Evolutionary conservation across 1,284 basidiomycete genomes (phyloP).

Genomic region (Ganoderma lucidum): DNA sequence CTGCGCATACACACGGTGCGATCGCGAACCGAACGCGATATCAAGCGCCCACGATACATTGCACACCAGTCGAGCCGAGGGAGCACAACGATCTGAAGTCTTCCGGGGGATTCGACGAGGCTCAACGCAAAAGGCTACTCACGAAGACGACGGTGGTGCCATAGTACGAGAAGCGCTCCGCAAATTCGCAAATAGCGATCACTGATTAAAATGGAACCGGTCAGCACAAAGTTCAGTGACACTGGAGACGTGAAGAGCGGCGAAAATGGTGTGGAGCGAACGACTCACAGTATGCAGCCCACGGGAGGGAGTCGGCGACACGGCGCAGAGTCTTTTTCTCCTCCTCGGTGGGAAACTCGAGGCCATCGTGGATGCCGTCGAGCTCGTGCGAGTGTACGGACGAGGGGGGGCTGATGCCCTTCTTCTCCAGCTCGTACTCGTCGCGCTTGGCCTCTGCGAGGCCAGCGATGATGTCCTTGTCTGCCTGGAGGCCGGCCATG

Average conservation of each 20-base stretch:
- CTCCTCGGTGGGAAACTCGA: constrained; percentile 75
- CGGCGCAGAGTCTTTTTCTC: constrained; percentile 67
- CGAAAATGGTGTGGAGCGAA: background rate
- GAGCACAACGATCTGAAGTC: background rate
- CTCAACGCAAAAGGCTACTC: constrained; percentile 37
- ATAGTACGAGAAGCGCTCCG: constrained; percentile 79
- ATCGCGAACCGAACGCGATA: background rate
- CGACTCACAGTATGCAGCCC: constrained; percentile 68
- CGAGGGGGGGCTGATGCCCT: constrained; percentile 29
- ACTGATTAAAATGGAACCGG: constrained; percentile 46
- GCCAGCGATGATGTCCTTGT: constrained; percentile 42
- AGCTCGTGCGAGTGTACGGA: constrained; percentile 34
- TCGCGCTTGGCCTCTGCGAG: constrained; percentile 40
- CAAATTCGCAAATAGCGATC: constrained; percentile 75
- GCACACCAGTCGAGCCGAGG: background rate
- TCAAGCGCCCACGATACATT: background rate
- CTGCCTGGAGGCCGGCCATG: constrained; percentile 43
- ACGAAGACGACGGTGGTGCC: constrained; percentile 76
- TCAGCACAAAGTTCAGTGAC: background rate
- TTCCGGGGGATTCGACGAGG: background rate
- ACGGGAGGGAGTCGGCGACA: constrained; percentile 69
- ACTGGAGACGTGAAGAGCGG: background rate
- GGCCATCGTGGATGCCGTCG: constrained; percentile 61
- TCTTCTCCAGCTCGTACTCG: constrained; percentile 38
- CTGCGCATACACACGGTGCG: background rate